A percentile compares a stretch with the other conserved stretches of the same genome.
These are phyloP conservation scores for Aquilaria agallochum DNA, from an alignment of 441 rosid species.

Conservation along the genomic window DNA sequence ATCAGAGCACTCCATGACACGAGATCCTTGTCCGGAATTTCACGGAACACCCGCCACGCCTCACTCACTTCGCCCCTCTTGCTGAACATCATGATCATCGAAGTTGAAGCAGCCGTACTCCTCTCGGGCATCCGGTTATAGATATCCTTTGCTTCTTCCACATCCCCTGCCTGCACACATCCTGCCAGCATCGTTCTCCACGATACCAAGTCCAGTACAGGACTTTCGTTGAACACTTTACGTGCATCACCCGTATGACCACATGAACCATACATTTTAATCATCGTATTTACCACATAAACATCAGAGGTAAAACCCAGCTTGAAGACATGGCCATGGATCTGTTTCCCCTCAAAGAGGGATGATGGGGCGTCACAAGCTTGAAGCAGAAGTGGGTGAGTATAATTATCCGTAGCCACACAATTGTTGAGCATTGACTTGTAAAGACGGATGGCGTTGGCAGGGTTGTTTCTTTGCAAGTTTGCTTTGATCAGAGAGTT, in stretches of 20 bases:
- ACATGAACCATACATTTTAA: slow-evolving; percentile 41
- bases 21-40: slow-evolving; percentile 43
- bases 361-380: slow-evolving; percentile 29
- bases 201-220: slow-evolving; percentile 41
- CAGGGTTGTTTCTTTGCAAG: slow-evolving; percentile 26
- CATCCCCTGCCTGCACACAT: slow-evolving; percentile 32
- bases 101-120: slow-evolving; percentile 49
- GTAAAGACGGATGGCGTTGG: slow-evolving; percentile 28
- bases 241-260: slow-evolving; percentile 34
- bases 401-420: slow-evolving; percentile 38
- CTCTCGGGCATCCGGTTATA: slow-evolving; percentile 42
- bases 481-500: slow-evolving; percentile 54
- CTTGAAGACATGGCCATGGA: slow-evolving; percentile 42
- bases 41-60: slow-evolving; percentile 35
- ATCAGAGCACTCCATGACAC: slow-evolving; percentile 66
- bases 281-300: slow-evolving; percentile 46
- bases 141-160: slow-evolving; percentile 40
- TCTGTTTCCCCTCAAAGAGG: slow-evolving; percentile 37
- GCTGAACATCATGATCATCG: slow-evolving; percentile 53
- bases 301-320: slow-evolving; percentile 44
- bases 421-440: slow-evolving; percentile 32
- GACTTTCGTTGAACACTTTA: slow-evolving; percentile 47
- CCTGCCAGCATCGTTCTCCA: slow-evolving; percentile 63
- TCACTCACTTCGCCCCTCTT: slow-evolving; percentile 34
- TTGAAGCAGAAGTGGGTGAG: slow-evolving; percentile 46